Evolutionary conservation across 345 rosid species (phyloP).

Genomic region (Cardamine resedifolia): DNA sequence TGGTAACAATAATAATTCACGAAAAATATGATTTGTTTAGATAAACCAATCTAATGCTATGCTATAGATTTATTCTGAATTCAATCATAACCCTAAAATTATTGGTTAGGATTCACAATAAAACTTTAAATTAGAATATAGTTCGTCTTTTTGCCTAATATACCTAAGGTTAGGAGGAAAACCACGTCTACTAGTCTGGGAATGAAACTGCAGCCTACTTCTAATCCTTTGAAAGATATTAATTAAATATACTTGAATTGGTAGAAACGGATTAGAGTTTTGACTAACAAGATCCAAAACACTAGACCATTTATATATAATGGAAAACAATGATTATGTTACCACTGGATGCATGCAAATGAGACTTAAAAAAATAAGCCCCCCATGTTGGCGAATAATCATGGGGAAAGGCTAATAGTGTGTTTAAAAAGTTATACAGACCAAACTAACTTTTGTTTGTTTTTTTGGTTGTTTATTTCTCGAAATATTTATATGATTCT

Average conservation of each 20-base stretch:
- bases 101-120: slow-evolving; percentile 27
- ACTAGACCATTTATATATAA: slow-evolving; percentile 13
- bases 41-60: not conserved
- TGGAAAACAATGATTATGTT: slow-evolving; percentile 37
- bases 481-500: slow-evolving; percentile 14
- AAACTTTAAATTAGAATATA: not conserved
- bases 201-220: slow-evolving; percentile 34
- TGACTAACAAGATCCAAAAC: slow-evolving; percentile 32
- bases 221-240: slow-evolving; percentile 7
- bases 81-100: slow-evolving; percentile 13
- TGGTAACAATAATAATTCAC: not conserved
- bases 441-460: slow-evolving; percentile 32
- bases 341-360: slow-evolving; percentile 46
- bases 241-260: not conserved
- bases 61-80: not conserved
- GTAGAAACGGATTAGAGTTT: slow-evolving; percentile 36
- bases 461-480: slow-evolving; percentile 13
- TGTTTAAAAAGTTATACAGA: slow-evolving; percentile 35
- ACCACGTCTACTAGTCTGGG: slow-evolving; percentile 23
- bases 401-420: slow-evolving; percentile 38
- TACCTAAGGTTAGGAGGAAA: slow-evolving; percentile 33
- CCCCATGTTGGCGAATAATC: slow-evolving; percentile 42
- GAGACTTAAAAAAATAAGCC: slow-evolving; percentile 36
- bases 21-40: not conserved
- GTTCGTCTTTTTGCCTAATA: slow-evolving; percentile 34